These are phyloP conservation scores for Apiotrichum siamense DNA, from an alignment of 1,284 basidiomycete genomes.

Conservation along the genomic window DNA sequence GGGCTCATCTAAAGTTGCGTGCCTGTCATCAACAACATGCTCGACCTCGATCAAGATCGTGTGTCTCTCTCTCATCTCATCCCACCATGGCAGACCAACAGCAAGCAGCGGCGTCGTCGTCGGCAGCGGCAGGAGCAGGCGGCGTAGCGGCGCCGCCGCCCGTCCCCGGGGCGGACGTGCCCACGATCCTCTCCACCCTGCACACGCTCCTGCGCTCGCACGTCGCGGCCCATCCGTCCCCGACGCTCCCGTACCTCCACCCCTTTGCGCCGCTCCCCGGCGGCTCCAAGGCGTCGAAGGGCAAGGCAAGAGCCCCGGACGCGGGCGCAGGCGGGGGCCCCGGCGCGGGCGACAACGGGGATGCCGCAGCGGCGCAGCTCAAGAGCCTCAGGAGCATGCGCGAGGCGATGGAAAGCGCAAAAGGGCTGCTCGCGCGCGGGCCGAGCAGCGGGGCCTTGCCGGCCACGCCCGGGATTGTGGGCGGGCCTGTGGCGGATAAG, in stretches of 20 bases:
- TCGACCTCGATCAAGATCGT: too few species aligned
- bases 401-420: slow-evolving; percentile 24
- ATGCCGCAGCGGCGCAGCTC: slow-evolving; percentile 13
- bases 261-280: slow-evolving; percentile 24
- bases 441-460: neutral
- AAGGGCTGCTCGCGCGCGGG: slow-evolving; percentile 12
- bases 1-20: too few species aligned
- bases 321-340: too few species aligned
- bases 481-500: neutral
- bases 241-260: slow-evolving; percentile 23
- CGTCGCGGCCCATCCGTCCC: slow-evolving; percentile 14
- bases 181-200: slow-evolving; percentile 22
- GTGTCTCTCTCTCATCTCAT: too few species aligned
- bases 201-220: slow-evolving; percentile 22
- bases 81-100: neutral
- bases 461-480: neutral
- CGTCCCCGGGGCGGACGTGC: neutral
- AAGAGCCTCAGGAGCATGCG: slow-evolving; percentile 25
- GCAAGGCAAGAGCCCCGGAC: slow-evolving; percentile 14
- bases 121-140: neutral
- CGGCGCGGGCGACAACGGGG: too few species aligned
- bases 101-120: neutral
- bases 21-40: too few species aligned
- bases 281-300: slow-evolving; percentile 9
- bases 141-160: neutral